Base-by-base conservation (phyloP, 371 early-diverging fungal genomes). In the Entomophthora muscae region DNA sequence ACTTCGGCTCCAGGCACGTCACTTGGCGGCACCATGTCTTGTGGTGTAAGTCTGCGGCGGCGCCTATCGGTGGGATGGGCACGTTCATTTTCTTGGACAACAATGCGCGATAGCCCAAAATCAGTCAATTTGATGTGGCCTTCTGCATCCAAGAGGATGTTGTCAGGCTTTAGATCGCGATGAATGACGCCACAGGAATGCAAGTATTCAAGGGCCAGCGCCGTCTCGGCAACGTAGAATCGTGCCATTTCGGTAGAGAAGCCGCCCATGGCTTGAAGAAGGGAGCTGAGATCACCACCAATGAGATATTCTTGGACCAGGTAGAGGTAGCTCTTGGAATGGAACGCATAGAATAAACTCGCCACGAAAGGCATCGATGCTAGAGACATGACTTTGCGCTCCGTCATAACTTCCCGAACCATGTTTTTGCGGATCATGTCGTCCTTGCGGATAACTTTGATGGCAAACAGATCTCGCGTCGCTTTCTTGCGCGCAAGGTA, bases 361-460 rank as follows among this genome's bases (percentile, higher is more conserved):
- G 93, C 93, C 7, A 99, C 85, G 74, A 85, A 97, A 0, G 96
- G 95, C 22, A 84, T 89, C 17, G 87, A 80, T 62, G 91, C 90
- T 54, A 88, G 66, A 62, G 86, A 83, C 55, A 96, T 71, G n/a
- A 91, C 92, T 26, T 83, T 79, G 54, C 91, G 80, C 75, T 96
- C 96, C 1, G 90, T 90, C 42, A 90, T 76, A 1, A 91, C 91
- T 53, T 92, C 93, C n/a, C 82, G 84, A 2, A 92, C 86, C 89
- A 93, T 93, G 70, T 94, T 93, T 71, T 92, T 86, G 33, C 88
- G 79, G 32, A 94, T 84, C 81, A 96, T 88, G 64, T 93, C 91
- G 10, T 84, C 82, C 69, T 95, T 96, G 60, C 86, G 85, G 27
- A 96, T 70, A 2, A 93, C 83, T 70, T 96, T 96, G 67, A 95